Base-by-base conservation (phyloP, 139 green algal species). In the Yamagishiella unicocca region DNA sequence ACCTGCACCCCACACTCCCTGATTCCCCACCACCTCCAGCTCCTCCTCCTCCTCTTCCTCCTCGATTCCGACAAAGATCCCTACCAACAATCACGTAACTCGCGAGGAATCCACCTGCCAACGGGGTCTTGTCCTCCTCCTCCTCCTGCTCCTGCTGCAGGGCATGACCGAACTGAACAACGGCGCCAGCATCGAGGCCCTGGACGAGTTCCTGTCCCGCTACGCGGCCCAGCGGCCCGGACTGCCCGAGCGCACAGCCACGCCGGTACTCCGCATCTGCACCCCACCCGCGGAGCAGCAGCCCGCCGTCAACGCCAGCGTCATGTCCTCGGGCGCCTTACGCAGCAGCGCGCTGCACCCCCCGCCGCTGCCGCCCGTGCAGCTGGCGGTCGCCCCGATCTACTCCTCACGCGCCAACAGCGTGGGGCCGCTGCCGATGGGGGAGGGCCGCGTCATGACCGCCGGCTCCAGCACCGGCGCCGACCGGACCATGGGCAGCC, bases 121-220 rank as follows among this genome's bases (percentile, higher is more conserved):
- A n/a, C n/a, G n/a, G n/a, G n/a, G n/a, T n/a, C n/a, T n/a, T n/a
- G n/a, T n/a, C n/a, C n/a, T n/a, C n/a, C n/a, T n/a, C n/a, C n/a
- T n/a, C n/a, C n/a, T n/a, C n/a, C n/a, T n/a, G n/a, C 50, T 58
- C 50, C 50, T 58, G 54, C n/a, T n/a, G 29, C 80, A 90, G 88
- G 55, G 70, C 76, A 87, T 91, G 27, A 62, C 53, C 33, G 68
- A 82, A 21, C 67, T 91, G 38, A 27, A 40, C 58, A 73, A 25
- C 3, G 83, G 45, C 35, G 42, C 83, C 53, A 74, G 53, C 54
- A 64, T 88, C 31, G 83, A 91, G 67, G 75, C 75, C n/a, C 66
- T 91, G 24, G 88, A 91, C 50, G 77, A 66, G 0, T 91, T 91
- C 77, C 83, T 91, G 33, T 33, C 77, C 25, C 76, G 83, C 1